Base-by-base conservation (phyloP, 164 flowering plant genomes). In the Platanus orientalis region DNA sequence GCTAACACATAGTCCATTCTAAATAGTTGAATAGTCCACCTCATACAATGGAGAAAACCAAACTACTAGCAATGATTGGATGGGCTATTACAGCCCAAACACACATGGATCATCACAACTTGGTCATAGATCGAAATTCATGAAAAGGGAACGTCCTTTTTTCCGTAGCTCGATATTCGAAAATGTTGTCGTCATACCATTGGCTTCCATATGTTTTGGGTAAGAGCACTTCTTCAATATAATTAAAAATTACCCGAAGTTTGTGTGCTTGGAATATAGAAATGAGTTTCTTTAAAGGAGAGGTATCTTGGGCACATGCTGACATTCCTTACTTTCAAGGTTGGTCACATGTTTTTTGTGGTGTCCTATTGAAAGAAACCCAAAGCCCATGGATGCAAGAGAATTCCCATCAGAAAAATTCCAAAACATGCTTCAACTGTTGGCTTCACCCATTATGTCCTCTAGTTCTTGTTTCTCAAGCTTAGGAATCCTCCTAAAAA, bases 401-500 rank as follows among this genome's bases (percentile, higher is more conserved):
- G 83, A 81, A 70, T 76, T 66, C 67, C 59, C 44, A 51, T 59
- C 39, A 26, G 57, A 64, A 63, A 72, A 76, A 67, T 65, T 67
- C 78, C 73, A 84, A 78, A 60, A 36, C 66, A 67, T 58, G 74
- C 58, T 65, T 60, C 51, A 64, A 48, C 29, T 54, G n/a, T n/a
- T n/a, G n/a, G n/a, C n/a, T n/a, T n/a, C n/a, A n/a, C 62, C 7
- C 44, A 26, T 7, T 47, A 56, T 81, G 92, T 87, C 92, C 40
- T 81, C 26, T 87, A 81, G 86, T 69, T 55, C 61, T 80, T 84
- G 87, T 76, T 49, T 73, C 75, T 75, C 61, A 70, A 69, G 71
- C 58, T 67, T 21, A 74, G 78, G 85, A 82, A 79, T 81, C 83
- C 74, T 77, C 77, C n/a, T n/a, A n/a, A 80, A 78, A 80, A 69